Evolutionary conservation across 805 yeast genomes (phyloP).

Genomic region (Saccharomycopsis capsularis): DNA sequence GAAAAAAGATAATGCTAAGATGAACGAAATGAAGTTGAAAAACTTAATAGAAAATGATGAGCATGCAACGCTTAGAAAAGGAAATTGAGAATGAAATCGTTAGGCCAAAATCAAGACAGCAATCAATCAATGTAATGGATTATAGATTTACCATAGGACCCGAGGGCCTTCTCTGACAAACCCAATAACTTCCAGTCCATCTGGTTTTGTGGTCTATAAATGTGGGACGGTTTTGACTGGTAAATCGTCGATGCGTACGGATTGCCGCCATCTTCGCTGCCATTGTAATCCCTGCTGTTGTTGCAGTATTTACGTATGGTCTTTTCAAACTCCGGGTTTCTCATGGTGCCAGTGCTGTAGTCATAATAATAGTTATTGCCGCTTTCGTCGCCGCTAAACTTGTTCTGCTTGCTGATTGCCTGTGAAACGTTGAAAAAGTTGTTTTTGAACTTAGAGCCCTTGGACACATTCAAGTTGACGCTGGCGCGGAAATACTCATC

Average conservation of each 20-base stretch:
- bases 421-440: conserved; percentile 4
- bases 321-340: conserved; percentile 3
- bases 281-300: neutral
- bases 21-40: neutral
- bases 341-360: conserved; percentile 13
- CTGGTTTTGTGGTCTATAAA: conserved; percentile 21
- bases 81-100: neutral
- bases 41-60: neutral
- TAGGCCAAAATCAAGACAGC: neutral
- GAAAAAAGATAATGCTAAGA: neutral
- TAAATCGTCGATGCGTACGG: conserved; percentile 18
- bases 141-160: conserved; percentile 15
- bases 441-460: neutral
- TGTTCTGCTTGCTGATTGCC: neutral
- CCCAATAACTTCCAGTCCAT: conserved; percentile 22
- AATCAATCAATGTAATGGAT: conserved; percentile 21
- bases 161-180: conserved; percentile 18
- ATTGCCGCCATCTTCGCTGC: neutral
- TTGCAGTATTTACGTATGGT: neutral
- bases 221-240: conserved; percentile 18
- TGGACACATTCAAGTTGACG: neutral
- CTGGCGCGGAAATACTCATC: conserved; percentile 5
- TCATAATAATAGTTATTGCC: conserved; percentile 13
- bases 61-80: neutral
- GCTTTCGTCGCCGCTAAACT: neutral